A percentile compares a stretch with the other conserved stretches of the same genome.
Evolutionary conservation across 2,329 filamentous ascomycete species (phyloP).

Genomic region (Ophiostoma perfectum): DNA sequence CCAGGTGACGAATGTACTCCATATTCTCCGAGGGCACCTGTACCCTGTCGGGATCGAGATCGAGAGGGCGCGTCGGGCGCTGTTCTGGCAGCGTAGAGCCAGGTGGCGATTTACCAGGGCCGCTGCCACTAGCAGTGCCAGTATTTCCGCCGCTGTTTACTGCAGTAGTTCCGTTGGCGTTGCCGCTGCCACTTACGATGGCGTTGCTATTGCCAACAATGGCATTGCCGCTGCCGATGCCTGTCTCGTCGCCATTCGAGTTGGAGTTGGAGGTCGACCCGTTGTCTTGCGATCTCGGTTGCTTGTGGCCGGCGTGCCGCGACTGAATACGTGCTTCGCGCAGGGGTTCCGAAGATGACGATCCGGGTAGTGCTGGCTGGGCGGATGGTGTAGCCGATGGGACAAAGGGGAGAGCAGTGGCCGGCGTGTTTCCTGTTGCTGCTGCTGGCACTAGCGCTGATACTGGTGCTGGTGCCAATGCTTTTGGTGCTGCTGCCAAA

Average conservation of each 20-base stretch:
- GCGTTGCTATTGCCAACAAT: conserved; percentile 22
- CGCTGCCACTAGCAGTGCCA: conserved; percentile 26
- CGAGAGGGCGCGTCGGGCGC: conserved; percentile 67
- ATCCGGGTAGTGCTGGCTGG: not conserved
- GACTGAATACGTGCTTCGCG: conserved; percentile 48
- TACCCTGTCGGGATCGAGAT: conserved; percentile 71
- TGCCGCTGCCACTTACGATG: conserved; percentile 21
- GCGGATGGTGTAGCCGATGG: not conserved
- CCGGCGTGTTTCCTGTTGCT: not conserved
- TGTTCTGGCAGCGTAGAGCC: conserved; percentile 53
- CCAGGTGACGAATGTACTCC: conserved; percentile 70
- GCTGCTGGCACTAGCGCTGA: not conserved
- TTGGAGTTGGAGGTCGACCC: conserved; percentile 44
- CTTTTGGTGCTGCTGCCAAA: not conserved
- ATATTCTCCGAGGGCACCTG: conserved; percentile 74
- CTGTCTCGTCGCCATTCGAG: conserved; percentile 42
- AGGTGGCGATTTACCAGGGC: conserved; percentile 37
- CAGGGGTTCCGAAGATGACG: conserved; percentile 20
- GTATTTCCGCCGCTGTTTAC: no score
- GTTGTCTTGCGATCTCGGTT: conserved; percentile 41
- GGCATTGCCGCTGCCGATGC: conserved; percentile 13
- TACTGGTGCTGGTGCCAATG: not conserved
- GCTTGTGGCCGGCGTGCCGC: conserved; percentile 34
- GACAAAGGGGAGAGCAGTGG: not conserved
- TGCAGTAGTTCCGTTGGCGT: not conserved